These are phyloP conservation scores for Ogataea methylovora DNA, from an alignment of 805 yeast species.

Conservation along the genomic window DNA sequence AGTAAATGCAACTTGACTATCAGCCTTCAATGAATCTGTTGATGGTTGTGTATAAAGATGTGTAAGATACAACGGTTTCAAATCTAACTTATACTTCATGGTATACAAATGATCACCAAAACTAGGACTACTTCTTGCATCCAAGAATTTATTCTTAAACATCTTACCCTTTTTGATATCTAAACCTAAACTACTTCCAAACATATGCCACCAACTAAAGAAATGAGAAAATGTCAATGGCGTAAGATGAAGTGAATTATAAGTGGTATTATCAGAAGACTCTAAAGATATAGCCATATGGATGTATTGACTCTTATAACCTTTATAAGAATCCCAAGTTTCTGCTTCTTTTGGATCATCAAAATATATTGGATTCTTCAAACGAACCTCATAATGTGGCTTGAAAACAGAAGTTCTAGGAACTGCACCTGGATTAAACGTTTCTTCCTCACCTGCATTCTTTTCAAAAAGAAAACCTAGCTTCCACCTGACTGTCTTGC, in stretches of 20 bases:
- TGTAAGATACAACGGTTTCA: slow-evolving; percentile 67
- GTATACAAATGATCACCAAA: slow-evolving; percentile 44
- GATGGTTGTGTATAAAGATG: slow-evolving; percentile 57
- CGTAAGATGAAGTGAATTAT: slow-evolving; percentile 71
- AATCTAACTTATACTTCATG: slow-evolving; percentile 68
- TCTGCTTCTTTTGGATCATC: slow-evolving; percentile 26
- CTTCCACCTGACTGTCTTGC: slow-evolving; percentile 65
- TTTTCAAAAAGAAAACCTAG: slow-evolving; percentile 70
- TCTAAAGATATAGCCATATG: slow-evolving; percentile 59
- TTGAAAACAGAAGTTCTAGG: slow-evolving; percentile 36
- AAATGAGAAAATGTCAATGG: slow-evolving; percentile 65
- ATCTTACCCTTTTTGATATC: slow-evolving; percentile 73
- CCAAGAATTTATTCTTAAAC: slow-evolving; percentile 42
- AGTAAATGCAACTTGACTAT: slow-evolving; percentile 42
- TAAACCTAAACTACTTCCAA: slow-evolving; percentile 68
- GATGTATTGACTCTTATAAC: slow-evolving; percentile 75
- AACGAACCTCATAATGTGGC: slow-evolving; percentile 54
- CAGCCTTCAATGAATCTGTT: slow-evolving; percentile 26
- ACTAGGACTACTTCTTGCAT: slow-evolving; percentile 16
- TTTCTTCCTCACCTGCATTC: slow-evolving; percentile 30
- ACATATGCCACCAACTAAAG: slow-evolving; percentile 79
- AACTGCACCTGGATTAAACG: slow-evolving; percentile 21
- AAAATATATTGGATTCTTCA: slow-evolving; percentile 49
- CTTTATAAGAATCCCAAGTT: slow-evolving; percentile 71
- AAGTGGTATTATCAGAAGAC: slow-evolving; percentile 31